Conservation (phyloP, 495 filamentous ascomycete genomes). For the Penicillium fimorum region DNA sequence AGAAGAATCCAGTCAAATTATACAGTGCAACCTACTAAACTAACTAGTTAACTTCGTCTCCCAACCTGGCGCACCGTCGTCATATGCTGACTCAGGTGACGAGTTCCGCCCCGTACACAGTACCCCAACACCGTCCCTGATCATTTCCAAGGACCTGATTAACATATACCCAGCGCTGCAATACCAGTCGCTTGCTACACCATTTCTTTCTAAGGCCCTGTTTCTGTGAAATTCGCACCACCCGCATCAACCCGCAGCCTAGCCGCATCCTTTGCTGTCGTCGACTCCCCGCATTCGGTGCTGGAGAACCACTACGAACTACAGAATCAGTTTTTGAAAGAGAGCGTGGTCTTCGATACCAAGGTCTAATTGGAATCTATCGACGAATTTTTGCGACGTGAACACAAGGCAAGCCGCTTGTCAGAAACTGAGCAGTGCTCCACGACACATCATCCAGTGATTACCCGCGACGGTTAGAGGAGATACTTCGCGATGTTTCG, state of each 20-base stretch:
- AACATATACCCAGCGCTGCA: not conserved
- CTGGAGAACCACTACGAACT: constrained; percentile 13
- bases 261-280: constrained; percentile 8
- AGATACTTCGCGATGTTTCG: constrained; percentile 62
- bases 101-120: constrained; percentile 5
- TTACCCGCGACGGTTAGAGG: constrained; percentile 7
- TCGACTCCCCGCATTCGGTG: constrained; percentile 36
- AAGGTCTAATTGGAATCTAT: not conserved
- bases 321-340: not conserved
- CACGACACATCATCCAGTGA: constrained; percentile 10
- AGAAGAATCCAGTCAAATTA: not conserved
- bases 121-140: constrained; percentile 2
- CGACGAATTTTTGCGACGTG: not conserved
- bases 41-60: no score
- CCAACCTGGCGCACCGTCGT: constrained; percentile 1
- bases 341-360: not conserved
- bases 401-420: not conserved
- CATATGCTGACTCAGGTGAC: constrained; percentile 16
- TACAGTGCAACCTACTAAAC: not conserved
- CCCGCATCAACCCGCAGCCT: constrained; percentile 8
- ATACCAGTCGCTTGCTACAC: constrained; percentile 1
- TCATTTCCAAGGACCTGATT: not conserved
- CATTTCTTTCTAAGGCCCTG: not conserved
- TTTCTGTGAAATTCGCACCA: constrained; percentile 7
- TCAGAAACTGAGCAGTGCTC: constrained; percentile 17